Percentiles rank a stretch among this genome's conserved stretches.
Conservation (phyloP, 1,139 yeast genomes). For the Torulaspora pretoriensis region DNA sequence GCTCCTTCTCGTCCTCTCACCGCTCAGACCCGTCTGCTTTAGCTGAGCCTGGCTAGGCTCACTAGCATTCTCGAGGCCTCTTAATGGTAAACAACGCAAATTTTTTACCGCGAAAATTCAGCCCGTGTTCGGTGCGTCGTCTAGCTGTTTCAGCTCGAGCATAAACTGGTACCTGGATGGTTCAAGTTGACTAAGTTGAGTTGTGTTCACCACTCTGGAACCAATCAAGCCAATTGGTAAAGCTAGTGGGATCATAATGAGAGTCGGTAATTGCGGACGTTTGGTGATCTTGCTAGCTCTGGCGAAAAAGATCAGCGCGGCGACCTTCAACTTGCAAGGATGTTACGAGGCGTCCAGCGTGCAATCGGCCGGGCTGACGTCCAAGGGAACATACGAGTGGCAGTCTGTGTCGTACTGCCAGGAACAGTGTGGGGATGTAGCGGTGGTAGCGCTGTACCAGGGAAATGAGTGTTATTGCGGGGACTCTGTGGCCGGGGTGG, state of each 20-base stretch:
- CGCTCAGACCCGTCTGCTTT: neutral
- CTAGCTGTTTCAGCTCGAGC: neutral
- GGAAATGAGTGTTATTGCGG: slow-evolving; percentile 66
- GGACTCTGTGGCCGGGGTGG: slow-evolving; percentile 32
- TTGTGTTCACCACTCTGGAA: neutral
- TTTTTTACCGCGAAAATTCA: neutral
- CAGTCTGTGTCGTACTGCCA: slow-evolving; percentile 53
- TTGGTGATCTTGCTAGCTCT: neutral
- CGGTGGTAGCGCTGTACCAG: slow-evolving; percentile 51
- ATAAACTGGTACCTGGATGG: neutral
- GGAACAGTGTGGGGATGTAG: slow-evolving; percentile 43
- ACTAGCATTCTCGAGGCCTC: neutral
- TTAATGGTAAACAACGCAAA: slow-evolving; percentile 7
- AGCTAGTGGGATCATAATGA: neutral
- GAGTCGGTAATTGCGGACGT: neutral
- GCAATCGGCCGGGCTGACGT: slow-evolving; percentile 10
- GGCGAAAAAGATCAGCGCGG: neutral
- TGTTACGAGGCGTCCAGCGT: slow-evolving; percentile 9
- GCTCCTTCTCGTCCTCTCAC: neutral
- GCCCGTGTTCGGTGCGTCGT: slow-evolving; percentile 1
- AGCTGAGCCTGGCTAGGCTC: slow-evolving; percentile 1
- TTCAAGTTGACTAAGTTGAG: neutral
- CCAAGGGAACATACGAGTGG: slow-evolving; percentile 41
- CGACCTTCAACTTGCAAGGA: slow-evolving; percentile 9
- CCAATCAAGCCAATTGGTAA: neutral